Percentiles rank a stretch among this genome's conserved stretches.
These are phyloP conservation scores for Elasticomyces elasticus DNA, from an alignment of 495 filamentous ascomycete genomes.

Conservation along the genomic window DNA sequence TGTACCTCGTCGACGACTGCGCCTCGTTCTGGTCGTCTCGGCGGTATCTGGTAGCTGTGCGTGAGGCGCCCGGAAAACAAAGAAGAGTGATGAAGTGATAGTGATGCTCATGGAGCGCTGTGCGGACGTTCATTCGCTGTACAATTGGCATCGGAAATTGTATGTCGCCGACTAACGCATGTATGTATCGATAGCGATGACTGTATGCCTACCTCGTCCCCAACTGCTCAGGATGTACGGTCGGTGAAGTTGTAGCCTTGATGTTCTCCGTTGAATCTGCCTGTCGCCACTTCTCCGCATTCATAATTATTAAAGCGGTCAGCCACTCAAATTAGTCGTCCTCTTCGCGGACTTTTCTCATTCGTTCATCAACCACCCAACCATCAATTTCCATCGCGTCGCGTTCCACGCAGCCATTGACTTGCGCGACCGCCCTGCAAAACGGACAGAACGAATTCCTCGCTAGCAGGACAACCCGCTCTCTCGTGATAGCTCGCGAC, in stretches of 20 bases:
- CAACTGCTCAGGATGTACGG: no score
- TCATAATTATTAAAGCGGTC: not conserved
- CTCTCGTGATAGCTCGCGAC: not conserved
- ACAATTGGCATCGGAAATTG: no score
- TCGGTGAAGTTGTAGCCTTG: no score
- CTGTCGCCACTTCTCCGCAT: not conserved
- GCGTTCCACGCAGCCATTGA: not conserved
- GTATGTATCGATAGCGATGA: no score
- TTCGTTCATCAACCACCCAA: not conserved
- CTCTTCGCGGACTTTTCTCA: not conserved
- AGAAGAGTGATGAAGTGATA: no score
- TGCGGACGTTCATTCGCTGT: no score
- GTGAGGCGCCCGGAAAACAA: no score
- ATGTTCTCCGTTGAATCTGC: not conserved
- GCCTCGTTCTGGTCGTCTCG: not conserved
- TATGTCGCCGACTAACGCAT: no score
- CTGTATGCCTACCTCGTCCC: no score
- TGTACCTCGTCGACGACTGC: no score
- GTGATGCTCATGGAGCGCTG: no score
- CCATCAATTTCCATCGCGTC: not conserved
- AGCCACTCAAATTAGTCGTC: constrained; percentile 2
- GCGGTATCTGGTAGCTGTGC: not conserved
- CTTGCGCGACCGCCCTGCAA: not conserved
- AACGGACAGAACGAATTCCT: not conserved
- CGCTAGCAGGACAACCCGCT: not conserved